Conservation (phyloP, 2,329 filamentous ascomycete species). For the Fusarium sp. region DNA sequence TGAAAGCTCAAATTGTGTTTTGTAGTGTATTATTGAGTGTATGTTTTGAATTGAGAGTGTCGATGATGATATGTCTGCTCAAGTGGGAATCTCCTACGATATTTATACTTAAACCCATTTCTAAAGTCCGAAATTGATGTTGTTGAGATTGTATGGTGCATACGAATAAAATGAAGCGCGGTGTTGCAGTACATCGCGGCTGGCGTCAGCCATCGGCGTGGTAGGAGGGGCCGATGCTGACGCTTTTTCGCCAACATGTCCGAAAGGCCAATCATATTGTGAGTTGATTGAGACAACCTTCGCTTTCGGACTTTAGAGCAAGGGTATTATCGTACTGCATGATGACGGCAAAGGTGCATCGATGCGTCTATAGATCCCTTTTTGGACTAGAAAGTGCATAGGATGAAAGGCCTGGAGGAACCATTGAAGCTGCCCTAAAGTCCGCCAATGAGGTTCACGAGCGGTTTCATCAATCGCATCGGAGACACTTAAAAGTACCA, state of each 20-base stretch:
- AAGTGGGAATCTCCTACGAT: background rate
- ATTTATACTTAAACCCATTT: slow-evolving; percentile 4
- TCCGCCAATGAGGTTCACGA: background rate
- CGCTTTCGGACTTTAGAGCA: background rate
- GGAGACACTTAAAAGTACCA: too few species aligned
- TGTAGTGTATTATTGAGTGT: background rate
- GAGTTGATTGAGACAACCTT: background rate
- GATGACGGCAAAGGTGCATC: background rate
- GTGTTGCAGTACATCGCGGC: background rate
- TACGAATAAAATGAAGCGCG: background rate
- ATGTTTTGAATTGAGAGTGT: background rate
- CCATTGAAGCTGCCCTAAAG: background rate
- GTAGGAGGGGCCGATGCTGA: background rate
- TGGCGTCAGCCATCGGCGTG: slow-evolving; percentile 37
- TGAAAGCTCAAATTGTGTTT: background rate
- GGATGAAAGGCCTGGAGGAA: background rate
- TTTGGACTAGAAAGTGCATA: background rate
- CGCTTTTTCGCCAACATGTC: background rate
- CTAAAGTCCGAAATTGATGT: slow-evolving; percentile 15
- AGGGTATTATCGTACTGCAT: background rate
- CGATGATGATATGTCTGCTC: background rate
- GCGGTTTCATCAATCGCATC: background rate
- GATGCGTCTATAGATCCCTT: background rate
- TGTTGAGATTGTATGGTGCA: background rate
- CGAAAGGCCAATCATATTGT: background rate